These are phyloP conservation scores for Ceratocystis cacaofunesta DNA, from an alignment of 2,329 filamentous ascomycete species.

Conservation along the genomic window DNA sequence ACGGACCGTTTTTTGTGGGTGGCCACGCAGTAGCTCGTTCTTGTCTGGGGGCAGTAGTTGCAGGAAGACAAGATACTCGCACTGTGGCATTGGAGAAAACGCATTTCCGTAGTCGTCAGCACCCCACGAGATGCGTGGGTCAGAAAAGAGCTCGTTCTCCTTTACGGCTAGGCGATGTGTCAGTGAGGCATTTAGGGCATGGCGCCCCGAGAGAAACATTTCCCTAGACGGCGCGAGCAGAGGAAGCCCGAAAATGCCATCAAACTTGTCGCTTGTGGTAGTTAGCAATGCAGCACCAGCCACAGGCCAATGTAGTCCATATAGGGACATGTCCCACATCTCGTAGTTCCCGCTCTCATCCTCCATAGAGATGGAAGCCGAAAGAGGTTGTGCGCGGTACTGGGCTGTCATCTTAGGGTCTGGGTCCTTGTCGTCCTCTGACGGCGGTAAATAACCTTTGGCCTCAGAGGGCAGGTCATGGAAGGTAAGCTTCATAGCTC, in stretches of 20 bases:
- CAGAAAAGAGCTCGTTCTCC: slow-evolving; percentile 44
- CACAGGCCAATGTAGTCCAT: slow-evolving; percentile 76
- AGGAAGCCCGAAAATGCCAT: slow-evolving; percentile 78
- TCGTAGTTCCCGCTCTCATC: slow-evolving; percentile 26
- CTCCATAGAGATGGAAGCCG: slow-evolving; percentile 15
- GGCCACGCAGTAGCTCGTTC: slow-evolving; percentile 3
- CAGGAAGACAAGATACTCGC: slow-evolving; percentile 77
- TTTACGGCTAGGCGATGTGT: slow-evolving; percentile 47
- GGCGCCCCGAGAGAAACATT: slow-evolving; percentile 43
- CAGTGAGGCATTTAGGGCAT: slow-evolving; percentile 59
- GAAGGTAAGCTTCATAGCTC: slow-evolving; percentile 40
- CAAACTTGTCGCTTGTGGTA: slow-evolving; percentile 86
- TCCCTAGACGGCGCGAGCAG: slow-evolving; percentile 53
- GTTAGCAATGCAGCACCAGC: slow-evolving; percentile 67
- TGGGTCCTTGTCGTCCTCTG: slow-evolving; percentile 10
- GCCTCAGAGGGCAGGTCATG: slow-evolving; percentile 14
- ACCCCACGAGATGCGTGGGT: slow-evolving; percentile 59
- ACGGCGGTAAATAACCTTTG: not conserved
- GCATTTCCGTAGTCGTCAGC: slow-evolving; percentile 42
- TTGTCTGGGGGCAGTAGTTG: slow-evolving; percentile 51
- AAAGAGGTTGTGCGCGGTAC: slow-evolving; percentile 14
- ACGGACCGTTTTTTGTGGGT: slow-evolving; percentile 14
- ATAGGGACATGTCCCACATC: slow-evolving; percentile 64
- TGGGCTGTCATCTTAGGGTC: slow-evolving; percentile 21
- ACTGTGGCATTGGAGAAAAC: slow-evolving; percentile 27